phyloP scores from a whole-genome alignment of 148 eudicot species.

The Silene uniflora region DNA sequence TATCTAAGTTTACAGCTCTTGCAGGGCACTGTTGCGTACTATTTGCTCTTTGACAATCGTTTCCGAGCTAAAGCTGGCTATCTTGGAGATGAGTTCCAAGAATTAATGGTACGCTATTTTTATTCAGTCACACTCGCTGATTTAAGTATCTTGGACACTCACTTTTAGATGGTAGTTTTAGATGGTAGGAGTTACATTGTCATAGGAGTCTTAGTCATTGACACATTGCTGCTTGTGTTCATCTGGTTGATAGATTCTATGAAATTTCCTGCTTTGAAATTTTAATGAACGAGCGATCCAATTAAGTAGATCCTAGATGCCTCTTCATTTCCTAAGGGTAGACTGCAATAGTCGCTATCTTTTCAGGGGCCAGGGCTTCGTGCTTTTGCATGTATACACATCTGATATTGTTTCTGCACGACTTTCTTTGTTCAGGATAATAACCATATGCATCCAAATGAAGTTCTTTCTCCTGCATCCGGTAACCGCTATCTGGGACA shows the following conservation, averaged over 20 bases:
- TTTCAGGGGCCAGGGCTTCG: background rate
- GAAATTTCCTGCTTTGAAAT: background rate
- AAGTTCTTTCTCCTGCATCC: conserved; percentile 43
- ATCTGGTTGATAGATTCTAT: background rate
- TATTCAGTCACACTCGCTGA: background rate
- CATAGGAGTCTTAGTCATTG: background rate
- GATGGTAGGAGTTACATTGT: background rate
- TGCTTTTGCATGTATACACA: background rate
- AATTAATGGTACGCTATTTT: conserved; percentile 53
- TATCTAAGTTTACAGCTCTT: conserved; percentile 11
- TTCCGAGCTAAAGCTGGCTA: conserved; percentile 77
- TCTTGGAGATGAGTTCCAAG: conserved; percentile 94
- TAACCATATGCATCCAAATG: conserved; percentile 50
- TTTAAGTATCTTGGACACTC: background rate
- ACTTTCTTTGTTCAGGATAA: conserved; percentile 42
- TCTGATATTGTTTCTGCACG: background rate
- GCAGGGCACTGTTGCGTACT: conserved; percentile 95
- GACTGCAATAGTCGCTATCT: background rate
- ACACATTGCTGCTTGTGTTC: background rate
- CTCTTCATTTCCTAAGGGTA: background rate
- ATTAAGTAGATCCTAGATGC: background rate
- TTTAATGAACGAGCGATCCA: background rate
- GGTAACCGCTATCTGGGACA: conserved; percentile 54
- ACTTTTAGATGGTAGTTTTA: background rate
- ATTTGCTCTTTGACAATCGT: conserved; percentile 86